Evolutionary conservation across 805 yeast species (phyloP).

Genomic region (Schizosaccharomyces cryophilus): DNA sequence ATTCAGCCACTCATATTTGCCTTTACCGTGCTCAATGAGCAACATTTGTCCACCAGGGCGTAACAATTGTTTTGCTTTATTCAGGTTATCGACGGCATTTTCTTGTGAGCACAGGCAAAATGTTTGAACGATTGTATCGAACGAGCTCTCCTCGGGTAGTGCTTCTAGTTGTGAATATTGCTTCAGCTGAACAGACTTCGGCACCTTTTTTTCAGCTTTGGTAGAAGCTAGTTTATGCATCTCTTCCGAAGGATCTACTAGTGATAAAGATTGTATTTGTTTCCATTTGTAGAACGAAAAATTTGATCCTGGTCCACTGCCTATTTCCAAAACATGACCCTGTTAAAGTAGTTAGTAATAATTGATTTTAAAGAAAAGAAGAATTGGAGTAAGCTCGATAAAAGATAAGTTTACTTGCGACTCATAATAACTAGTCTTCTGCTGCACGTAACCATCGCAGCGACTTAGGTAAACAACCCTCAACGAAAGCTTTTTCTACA

Average conservation of each 20-base stretch:
- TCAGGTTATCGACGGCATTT: slow-evolving; percentile 63
- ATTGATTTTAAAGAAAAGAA: too few species aligned
- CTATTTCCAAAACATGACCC: slow-evolving; percentile 86
- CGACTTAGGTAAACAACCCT: too few species aligned
- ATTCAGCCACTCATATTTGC: slow-evolving; percentile 55
- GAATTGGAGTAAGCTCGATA: too few species aligned
- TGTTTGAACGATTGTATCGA: slow-evolving; percentile 81
- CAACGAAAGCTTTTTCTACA: too few species aligned
- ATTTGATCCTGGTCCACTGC: slow-evolving; percentile 92
- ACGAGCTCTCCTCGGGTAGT: slow-evolving; percentile 20
- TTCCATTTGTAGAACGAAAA: slow-evolving; percentile 35
- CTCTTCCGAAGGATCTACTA: slow-evolving; percentile 56
- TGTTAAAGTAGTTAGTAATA: slow-evolving; percentile 3
- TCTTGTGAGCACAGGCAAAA: slow-evolving; percentile 92
- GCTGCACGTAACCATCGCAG: too few species aligned
- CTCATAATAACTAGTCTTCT: too few species aligned
- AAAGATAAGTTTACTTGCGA: too few species aligned
- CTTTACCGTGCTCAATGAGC: slow-evolving; percentile 78
- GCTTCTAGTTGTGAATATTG: slow-evolving; percentile 20
- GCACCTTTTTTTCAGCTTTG: slow-evolving; percentile 45
- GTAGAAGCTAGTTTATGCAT: slow-evolving; percentile 65
- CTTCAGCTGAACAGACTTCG: slow-evolving; percentile 37
- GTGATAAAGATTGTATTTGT: slow-evolving; percentile 47
- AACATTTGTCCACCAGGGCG: slow-evolving; percentile 80
- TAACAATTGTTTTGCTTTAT: slow-evolving; percentile 45